These are phyloP conservation scores for Bonia amplexicaulis DNA, from an alignment of 176 grass and related monocot species.

Conservation along the genomic window DNA sequence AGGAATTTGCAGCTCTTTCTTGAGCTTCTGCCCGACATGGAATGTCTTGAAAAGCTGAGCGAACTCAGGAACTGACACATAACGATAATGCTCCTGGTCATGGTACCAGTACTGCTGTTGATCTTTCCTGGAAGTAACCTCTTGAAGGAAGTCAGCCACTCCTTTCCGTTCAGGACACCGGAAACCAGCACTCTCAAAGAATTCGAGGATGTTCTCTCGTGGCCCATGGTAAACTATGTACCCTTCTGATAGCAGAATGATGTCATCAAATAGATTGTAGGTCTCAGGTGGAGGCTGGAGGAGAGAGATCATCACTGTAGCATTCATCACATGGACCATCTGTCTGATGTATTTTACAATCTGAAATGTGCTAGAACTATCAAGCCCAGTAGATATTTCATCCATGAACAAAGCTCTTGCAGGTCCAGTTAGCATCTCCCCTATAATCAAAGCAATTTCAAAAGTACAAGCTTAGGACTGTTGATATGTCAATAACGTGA, in stretches of 20 bases:
- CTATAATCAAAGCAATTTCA: conserved; percentile 9
- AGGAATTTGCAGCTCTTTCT: conserved; percentile 41
- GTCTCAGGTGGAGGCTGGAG: conserved; percentile 68
- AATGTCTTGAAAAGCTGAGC: conserved; percentile 48
- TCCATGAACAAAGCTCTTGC: conserved; percentile 60
- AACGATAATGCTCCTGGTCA: conserved; percentile 31
- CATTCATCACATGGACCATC: conserved; percentile 33
- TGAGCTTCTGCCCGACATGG: conserved; percentile 34
- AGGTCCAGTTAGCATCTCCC: conserved; percentile 61
- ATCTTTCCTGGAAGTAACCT: conserved; percentile 67
- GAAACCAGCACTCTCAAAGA: conserved; percentile 52
- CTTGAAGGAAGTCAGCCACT: conserved; percentile 43
- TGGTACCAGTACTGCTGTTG: conserved; percentile 54
- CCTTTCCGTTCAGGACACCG: conserved; percentile 59
- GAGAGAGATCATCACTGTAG: conserved; percentile 49
- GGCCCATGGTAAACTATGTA: conserved; percentile 57
- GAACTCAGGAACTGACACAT: conserved; percentile 47
- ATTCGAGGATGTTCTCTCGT: conserved; percentile 40
- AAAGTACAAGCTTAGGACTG: not conserved
- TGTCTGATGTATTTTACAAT: conserved; percentile 47
- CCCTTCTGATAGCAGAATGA: conserved; percentile 55
- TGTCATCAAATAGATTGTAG: conserved; percentile 56
- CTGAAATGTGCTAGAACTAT: conserved; percentile 65
- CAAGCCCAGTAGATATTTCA: conserved; percentile 64
- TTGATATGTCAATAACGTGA: not conserved